Evolutionary conservation across 768 basidiomycete species (phyloP).

Genomic region (Nidula microcarpa): DNA sequence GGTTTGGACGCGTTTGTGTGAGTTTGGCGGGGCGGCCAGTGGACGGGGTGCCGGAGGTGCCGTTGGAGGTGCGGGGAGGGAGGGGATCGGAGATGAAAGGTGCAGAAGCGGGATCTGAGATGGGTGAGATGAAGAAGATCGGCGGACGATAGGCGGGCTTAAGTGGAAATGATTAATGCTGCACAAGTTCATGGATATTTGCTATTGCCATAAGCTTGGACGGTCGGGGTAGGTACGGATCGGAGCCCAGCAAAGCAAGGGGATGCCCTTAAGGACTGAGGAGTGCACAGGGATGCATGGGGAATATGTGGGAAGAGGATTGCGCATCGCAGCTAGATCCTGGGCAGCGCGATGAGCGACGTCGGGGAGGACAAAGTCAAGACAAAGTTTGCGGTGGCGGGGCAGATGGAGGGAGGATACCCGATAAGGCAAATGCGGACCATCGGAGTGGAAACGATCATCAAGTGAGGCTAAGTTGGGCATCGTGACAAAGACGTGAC

Average conservation of each 20-base stretch:
- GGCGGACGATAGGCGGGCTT: background rate
- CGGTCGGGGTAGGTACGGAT: background rate
- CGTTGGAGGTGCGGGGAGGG: background rate
- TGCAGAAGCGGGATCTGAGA: background rate
- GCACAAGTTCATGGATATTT: background rate
- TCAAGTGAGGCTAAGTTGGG: too few relatives aligned
- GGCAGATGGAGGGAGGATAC: constrained; percentile 10
- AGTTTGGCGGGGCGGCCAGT: background rate
- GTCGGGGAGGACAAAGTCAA: background rate
- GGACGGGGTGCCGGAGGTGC: background rate
- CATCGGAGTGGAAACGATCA: constrained; percentile 12
- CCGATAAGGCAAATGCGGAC: constrained; percentile 7
- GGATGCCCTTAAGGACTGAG: background rate
- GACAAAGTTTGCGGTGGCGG: constrained; percentile 6
- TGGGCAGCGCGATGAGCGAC: background rate
- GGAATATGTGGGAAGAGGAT: too few relatives aligned
- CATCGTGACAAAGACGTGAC: too few relatives aligned
- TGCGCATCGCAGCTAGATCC: too few relatives aligned
- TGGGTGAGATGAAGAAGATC: background rate
- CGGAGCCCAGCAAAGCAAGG: background rate
- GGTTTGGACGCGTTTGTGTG: background rate
- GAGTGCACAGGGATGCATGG: background rate
- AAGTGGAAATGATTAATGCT: background rate
- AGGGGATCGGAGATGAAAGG: constrained; percentile 1
- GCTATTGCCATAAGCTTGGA: background rate